Base-by-base conservation (phyloP, 2,329 filamentous ascomycete genomes). In the Simplicillium aogashimaense region DNA sequence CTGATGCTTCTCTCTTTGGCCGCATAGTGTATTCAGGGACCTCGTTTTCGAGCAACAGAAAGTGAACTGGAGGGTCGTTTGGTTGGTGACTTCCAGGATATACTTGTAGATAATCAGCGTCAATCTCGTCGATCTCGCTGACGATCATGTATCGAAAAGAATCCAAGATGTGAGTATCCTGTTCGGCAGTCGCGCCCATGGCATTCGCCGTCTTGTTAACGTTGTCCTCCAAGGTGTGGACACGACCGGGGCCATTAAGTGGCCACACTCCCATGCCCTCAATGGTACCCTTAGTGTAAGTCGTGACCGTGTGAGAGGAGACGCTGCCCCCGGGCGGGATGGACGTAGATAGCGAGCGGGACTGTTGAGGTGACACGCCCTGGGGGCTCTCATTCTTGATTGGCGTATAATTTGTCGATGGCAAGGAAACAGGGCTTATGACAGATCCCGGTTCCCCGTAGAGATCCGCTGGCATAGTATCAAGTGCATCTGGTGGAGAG, bases 91-190 rank as follows among this genome's bases (percentile, higher is more conserved):
- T 50, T 9, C 65, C 65, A 12, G 56, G 47, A 30, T 60, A 58
- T 1, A 67, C 62, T 38, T 68, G 65, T 15, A 65, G 53, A 36
- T 69, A 60, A 37, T 66, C 64, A 43, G 63, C 66, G 42, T 67
- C 65, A 7, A 70, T 55, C 18, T 64, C 62, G 14, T 60, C 57
- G n/a, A 63, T 61, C 36, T 61, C 58, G 34, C 66, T 68, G 35
- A 69, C 51, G 20, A 70, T 61, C 14, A 65, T 58, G 29, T 67
- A 69, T 14, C 66, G 56, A 40, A 71, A 70, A 10, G 65, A 66
- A 30, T 64, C 62, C 4, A 71, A 55, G 8, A 70, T 56, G 45
- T 67, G 59, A 2, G 65, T 59, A 40, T 70, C 68, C 45, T 71
- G 67, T 49, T 71, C 67, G 9, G 58, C 62, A 2, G 64, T 57